Percentiles rank a stretch among this genome's conserved stretches.
Conservation (phyloP, 768 basidiomycete species). For the Russula dissimulans region DNA sequence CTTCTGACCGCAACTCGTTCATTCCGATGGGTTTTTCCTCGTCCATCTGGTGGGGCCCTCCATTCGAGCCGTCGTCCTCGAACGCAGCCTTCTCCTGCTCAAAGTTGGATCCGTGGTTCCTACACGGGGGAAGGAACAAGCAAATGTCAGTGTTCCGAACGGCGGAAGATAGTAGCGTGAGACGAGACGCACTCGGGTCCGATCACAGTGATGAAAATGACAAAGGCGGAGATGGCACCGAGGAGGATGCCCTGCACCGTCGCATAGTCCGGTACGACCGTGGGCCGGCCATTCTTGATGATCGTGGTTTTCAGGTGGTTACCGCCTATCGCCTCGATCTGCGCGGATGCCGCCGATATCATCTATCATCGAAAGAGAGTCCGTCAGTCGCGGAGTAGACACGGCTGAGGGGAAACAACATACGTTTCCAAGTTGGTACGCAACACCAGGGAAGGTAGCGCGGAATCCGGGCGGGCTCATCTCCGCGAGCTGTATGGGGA, state of each 20-base stretch:
- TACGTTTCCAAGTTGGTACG: constrained; percentile 37
- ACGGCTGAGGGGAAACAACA: neutral
- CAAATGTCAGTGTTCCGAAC: neutral
- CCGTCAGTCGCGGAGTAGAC: neutral
- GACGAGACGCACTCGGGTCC: constrained; percentile 58
- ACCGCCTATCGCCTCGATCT: constrained; percentile 42
- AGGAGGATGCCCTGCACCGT: constrained; percentile 81
- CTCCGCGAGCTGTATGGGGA: constrained; percentile 40
- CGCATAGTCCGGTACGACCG: constrained; percentile 37
- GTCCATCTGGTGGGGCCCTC: neutral
- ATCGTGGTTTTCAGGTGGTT: constrained; percentile 32
- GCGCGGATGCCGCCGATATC: constrained; percentile 37
- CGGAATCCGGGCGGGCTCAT: constrained; percentile 42
- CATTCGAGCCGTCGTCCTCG: constrained; percentile 48
- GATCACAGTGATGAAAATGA: constrained; percentile 64
- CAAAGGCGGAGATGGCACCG: constrained; percentile 69
- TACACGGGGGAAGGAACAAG: neutral
- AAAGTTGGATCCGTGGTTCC: constrained; percentile 47
- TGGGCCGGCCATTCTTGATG: constrained; percentile 21
- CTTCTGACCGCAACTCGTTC: neutral
- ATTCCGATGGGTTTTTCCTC: neutral
- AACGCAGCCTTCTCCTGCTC: constrained; percentile 75
- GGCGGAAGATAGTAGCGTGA: too few species aligned
- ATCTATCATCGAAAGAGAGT: constrained; percentile 23
- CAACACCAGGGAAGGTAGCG: constrained; percentile 36